phyloP scores from a whole-genome alignment of 768 basidiomycete species.

The Calocera cornea region DNA sequence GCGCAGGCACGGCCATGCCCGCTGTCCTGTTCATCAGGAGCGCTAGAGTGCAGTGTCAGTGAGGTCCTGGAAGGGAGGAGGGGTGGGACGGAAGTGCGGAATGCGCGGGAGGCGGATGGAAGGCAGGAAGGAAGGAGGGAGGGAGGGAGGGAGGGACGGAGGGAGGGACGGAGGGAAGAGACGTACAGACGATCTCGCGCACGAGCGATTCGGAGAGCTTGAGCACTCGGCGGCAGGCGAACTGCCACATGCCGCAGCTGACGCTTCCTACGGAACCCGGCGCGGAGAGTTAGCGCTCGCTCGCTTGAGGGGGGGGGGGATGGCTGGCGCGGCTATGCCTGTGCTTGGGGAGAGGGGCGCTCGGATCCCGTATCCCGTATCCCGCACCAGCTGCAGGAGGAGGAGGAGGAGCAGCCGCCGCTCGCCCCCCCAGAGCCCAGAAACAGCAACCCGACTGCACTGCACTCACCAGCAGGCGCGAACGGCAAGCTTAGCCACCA shows the following conservation, averaged over 20 bases:
- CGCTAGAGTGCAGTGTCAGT: not conserved
- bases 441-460: too few species aligned
- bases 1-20: not conserved
- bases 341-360: too few species aligned
- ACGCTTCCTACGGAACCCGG: constrained; percentile 56
- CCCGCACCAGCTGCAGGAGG: too few species aligned
- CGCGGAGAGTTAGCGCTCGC: not conserved
- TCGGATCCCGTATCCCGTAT: too few species aligned
- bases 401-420: too few species aligned
- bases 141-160: too few species aligned
- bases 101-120: too few species aligned
- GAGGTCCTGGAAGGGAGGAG: too few species aligned
- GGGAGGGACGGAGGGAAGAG: not conserved
- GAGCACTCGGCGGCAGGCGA: constrained; percentile 82
- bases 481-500: constrained; percentile 88
- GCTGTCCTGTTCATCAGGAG: not conserved
- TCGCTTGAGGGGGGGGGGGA: not conserved
- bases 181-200: constrained; percentile 36
- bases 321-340: too few species aligned
- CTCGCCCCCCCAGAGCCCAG: too few species aligned
- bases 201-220: constrained; percentile 59
- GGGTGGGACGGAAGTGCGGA: too few species aligned
- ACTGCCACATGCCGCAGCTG: constrained; percentile 88
- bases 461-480: constrained; percentile 68
- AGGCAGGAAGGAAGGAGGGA: too few species aligned